Evolutionary conservation across 2,329 filamentous ascomycete species (phyloP).

Genomic region (Cercospora sp.): DNA sequence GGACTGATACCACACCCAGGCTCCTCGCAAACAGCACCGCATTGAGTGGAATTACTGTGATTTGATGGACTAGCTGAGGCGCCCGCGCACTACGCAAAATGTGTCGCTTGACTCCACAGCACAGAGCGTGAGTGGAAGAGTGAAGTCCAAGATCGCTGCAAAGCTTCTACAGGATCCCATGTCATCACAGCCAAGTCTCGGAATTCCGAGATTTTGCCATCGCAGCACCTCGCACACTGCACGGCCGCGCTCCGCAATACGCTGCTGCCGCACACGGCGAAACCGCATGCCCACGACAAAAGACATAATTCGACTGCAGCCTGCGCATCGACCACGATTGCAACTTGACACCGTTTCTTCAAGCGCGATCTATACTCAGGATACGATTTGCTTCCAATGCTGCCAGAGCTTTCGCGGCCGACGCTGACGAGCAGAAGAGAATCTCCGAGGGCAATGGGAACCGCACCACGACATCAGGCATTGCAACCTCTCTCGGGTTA

Average conservation of each 20-base stretch:
- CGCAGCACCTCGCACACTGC: neutral
- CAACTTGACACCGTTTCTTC: neutral
- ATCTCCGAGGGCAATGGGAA: neutral
- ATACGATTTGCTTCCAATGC: neutral
- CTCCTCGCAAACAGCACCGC: neutral
- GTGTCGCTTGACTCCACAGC: neutral
- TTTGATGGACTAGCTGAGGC: neutral
- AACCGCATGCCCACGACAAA: neutral
- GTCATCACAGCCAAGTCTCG: neutral
- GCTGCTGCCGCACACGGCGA: neutral
- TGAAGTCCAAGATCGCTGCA: conserved; percentile 7
- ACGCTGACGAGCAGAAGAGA: neutral
- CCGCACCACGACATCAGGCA: conserved; percentile 2
- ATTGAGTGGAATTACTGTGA: neutral
- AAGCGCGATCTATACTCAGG: neutral
- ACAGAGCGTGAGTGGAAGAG: neutral
- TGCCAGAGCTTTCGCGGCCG: neutral
- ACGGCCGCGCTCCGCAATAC: neutral
- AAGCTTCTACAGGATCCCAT: neutral
- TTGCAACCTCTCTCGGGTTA: neutral
- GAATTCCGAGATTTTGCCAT: conserved; percentile 1
- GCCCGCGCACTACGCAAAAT: neutral
- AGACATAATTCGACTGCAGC: neutral
- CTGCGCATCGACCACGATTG: neutral
- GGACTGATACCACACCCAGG: neutral